Conservation (phyloP, 177 flowering plant species). For the Telopea speciosissima region DNA sequence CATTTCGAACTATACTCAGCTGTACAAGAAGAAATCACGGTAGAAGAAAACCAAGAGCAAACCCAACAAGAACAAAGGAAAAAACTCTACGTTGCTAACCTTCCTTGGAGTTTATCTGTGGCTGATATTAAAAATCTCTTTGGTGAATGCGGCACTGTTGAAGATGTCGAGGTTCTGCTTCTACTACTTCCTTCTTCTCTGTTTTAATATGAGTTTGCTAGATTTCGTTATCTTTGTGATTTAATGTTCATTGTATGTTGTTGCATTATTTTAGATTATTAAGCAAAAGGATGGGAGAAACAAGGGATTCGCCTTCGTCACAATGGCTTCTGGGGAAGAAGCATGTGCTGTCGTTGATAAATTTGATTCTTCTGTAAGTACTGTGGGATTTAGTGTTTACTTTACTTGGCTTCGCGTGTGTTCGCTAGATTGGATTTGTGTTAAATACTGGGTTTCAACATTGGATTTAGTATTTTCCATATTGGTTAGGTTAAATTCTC, state of each 20-base stretch:
- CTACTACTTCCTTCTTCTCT: slow-evolving; percentile 1
- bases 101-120: slow-evolving; percentile 60
- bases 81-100: slow-evolving; percentile 62
- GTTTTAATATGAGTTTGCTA: neutral
- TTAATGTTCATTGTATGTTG: slow-evolving; percentile 5
- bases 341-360: slow-evolving; percentile 69
- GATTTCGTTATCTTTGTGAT: neutral
- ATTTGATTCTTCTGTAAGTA: slow-evolving; percentile 56
- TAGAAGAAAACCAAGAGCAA: slow-evolving; percentile 25
- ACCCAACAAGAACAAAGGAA: slow-evolving; percentile 24
- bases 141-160: slow-evolving; percentile 37
- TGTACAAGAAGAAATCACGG: slow-evolving; percentile 26
- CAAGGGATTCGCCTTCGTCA: slow-evolving; percentile 78
- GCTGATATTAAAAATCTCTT: slow-evolving; percentile 57
- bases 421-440: neutral
- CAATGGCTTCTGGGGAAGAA: slow-evolving; percentile 63
- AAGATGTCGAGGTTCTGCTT: slow-evolving; percentile 60
- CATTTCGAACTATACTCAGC: slow-evolving; percentile 33
- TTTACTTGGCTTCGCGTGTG: neutral
- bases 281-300: slow-evolving; percentile 64
- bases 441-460: neutral
- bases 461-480: neutral
- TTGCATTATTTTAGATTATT: slow-evolving; percentile 42
- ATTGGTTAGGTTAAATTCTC: too few species aligned
- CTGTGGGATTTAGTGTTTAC: neutral